Base-by-base conservation (phyloP, 805 yeast genomes). In the Kazachstania taianensis region DNA sequence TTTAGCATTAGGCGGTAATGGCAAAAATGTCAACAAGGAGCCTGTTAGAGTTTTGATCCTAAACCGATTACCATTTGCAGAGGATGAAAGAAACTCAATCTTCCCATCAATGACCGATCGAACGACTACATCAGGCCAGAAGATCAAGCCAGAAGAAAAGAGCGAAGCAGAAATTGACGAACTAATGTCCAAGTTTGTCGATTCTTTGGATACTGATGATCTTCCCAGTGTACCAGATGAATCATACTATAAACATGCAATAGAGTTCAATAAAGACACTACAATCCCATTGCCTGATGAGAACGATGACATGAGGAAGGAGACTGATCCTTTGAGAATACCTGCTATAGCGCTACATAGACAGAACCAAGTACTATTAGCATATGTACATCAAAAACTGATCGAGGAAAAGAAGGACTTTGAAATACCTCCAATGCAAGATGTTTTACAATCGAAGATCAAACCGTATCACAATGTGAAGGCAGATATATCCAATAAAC, bases 41-140 rank as follows among this genome's bases (percentile, higher is more conserved):
- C 52, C 14, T 62, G 28, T 42, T 4, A 39, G 70, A 40, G 66
- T 68, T 0, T 65, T 83, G 36, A 57, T 70, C 1, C 51, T 77
- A 43, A 66, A 67, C 9, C 61, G 77, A 31, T 51, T 85, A 9
- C 92, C 95, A 2, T 82, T 72, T 54, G 69, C 70, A 29, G 94
- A 83, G 43, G 95, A 86, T 53, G 80, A 75, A 42, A 72, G 73
- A 44, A 63, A 75, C 12, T 73, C 86, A 3, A 65, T 64, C 17
- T 72, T 80, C 45, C 62, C 66, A 5, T 50, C 53, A 26, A 43
- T 73, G 18, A 48, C 55, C 7, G 53, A 62, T 4, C 39, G 65
- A 10, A 50, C 46, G 18, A 63, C 66, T 1, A 57, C 58, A 1
- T 49, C 41, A n/a, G 58, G 43, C 41, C 41, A 45, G 48, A 29